phyloP scores from a whole-genome alignment of 1,139 yeast species.

The Protomyces arabidopsidicola region DNA sequence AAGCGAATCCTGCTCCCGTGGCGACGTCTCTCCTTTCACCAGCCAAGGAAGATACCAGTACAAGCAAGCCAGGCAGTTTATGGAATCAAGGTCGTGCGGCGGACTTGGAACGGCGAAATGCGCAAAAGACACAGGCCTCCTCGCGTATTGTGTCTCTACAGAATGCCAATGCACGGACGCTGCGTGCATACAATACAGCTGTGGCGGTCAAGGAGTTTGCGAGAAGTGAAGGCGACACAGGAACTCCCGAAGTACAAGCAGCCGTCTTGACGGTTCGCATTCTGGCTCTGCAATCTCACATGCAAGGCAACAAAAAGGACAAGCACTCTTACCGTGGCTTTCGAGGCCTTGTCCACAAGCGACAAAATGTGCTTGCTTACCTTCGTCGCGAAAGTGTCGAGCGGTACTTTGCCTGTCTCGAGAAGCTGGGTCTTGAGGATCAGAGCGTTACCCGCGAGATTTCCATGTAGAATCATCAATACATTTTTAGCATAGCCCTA shows the following conservation, averaged over 20 bases:
- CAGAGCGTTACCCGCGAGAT: constrained; percentile 51
- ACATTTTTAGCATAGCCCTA: constrained; percentile 14
- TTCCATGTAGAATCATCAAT: constrained; percentile 12
- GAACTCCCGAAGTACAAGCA: constrained; percentile 92
- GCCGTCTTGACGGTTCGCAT: constrained; percentile 80
- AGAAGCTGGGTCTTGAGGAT: constrained; percentile 81
- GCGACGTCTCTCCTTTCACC: background rate
- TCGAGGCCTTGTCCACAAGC: constrained; percentile 77
- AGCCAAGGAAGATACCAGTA: background rate
- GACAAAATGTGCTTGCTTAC: constrained; percentile 77
- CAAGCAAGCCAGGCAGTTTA: background rate
- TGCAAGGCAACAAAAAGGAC: constrained; percentile 70
- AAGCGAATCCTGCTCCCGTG: background rate
- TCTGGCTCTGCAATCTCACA: constrained; percentile 69
- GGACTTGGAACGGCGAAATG: constrained; percentile 32
- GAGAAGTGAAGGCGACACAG: constrained; percentile 84
- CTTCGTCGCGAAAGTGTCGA: constrained; percentile 73
- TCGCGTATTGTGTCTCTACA: constrained; percentile 67
- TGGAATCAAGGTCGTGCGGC: background rate
- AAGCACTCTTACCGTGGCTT: constrained; percentile 61
- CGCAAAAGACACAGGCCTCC: constrained; percentile 63
- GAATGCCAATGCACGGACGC: constrained; percentile 62
- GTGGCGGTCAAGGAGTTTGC: constrained; percentile 74
- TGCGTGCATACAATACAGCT: constrained; percentile 54
- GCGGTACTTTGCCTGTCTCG: constrained; percentile 77